These are phyloP conservation scores for Taphrina sp. DNA, from an alignment of 1,139 yeast genomes.

Conservation along the genomic window DNA sequence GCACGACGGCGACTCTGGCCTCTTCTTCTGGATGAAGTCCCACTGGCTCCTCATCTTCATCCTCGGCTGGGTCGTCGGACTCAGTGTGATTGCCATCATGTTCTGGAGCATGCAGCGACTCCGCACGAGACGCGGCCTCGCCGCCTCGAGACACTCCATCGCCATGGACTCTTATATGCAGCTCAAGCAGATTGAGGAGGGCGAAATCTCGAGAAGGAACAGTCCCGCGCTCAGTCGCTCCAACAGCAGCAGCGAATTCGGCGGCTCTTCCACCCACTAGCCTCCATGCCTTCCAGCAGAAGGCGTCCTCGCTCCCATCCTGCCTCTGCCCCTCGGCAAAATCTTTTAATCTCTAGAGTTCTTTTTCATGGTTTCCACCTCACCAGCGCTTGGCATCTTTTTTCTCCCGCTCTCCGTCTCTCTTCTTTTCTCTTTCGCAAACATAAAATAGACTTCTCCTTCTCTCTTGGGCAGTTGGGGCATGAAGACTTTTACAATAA, in stretches of 20 bases:
- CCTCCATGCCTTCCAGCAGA: no score
- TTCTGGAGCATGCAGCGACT: slow-evolving; percentile 6
- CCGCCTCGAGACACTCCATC: neutral
- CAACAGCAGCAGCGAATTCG: neutral
- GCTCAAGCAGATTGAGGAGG: slow-evolving; percentile 14
- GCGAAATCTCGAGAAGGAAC: slow-evolving; percentile 18
- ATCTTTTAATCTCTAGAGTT: no score
- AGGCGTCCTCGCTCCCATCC: no score
- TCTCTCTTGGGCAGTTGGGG: no score
- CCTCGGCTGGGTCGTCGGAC: slow-evolving; percentile 35
- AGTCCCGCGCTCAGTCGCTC: slow-evolving; percentile 12
- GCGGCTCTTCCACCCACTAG: neutral
- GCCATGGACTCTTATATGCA: slow-evolving; percentile 12
- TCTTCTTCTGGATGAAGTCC: slow-evolving; percentile 38
- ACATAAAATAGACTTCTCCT: no score
- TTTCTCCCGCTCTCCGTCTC: no score
- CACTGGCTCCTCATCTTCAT: slow-evolving; percentile 39
- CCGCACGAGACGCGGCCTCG: neutral
- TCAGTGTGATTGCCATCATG: slow-evolving; percentile 29
- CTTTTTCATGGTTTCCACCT: no score
- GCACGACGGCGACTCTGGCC: slow-evolving; percentile 40
- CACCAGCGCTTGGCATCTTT: no score
- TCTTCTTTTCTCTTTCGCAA: no score
- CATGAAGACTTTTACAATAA: no score
- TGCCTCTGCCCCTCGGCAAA: no score